phyloP scores from a whole-genome alignment of 2,329 filamentous ascomycete genomes.

The Neocatenulostroma microsporum region DNA sequence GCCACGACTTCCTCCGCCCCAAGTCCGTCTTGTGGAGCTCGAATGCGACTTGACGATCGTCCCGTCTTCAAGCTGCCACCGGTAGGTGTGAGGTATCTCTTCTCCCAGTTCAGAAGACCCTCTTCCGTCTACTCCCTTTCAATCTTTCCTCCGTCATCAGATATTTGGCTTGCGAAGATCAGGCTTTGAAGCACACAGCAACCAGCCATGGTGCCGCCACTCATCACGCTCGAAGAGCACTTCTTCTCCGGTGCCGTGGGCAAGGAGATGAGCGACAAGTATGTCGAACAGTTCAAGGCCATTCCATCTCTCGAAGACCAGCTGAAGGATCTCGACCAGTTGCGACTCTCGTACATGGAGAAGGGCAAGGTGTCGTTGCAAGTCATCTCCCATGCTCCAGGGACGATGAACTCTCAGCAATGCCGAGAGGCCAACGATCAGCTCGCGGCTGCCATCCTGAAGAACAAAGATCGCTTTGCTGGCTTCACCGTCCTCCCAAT shows the following conservation, averaged over 20 bases:
- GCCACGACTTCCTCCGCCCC: too few species aligned
- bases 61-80: too few species aligned
- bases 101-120: too few species aligned
- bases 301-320: constrained; percentile 24
- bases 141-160: too few species aligned
- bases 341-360: constrained; percentile 28
- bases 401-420: constrained; percentile 19
- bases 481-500: constrained; percentile 30
- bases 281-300: constrained; percentile 27
- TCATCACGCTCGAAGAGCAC: constrained; percentile 32
- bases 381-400: constrained; percentile 30
- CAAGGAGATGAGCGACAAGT: constrained; percentile 23
- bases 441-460: constrained; percentile 23
- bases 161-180: too few species aligned
- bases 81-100: too few species aligned
- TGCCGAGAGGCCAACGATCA: constrained; percentile 29
- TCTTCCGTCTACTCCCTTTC: too few species aligned
- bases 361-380: constrained; percentile 27
- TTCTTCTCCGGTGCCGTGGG: constrained; percentile 29
- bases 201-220: constrained; percentile 25
- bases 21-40: too few species aligned
- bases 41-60: too few species aligned
- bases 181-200: too few species aligned
- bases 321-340: constrained; percentile 21
- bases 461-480: constrained; percentile 24